Conservation (phyloP, 495 filamentous ascomycete genomes). For the Hypoxylon trugodes region DNA sequence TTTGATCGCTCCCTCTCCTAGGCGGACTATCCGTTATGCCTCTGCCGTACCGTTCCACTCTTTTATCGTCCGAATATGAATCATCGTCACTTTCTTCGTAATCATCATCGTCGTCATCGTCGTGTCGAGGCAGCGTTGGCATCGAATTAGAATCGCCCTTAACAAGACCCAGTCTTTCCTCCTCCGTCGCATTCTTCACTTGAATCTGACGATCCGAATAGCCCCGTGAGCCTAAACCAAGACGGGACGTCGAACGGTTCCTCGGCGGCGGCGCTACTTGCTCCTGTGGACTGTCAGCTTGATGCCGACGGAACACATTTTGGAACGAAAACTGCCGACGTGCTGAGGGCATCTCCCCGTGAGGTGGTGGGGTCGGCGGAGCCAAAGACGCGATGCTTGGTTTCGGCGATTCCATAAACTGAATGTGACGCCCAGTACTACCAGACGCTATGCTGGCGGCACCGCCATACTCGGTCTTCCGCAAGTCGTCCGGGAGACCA, state of each 20-base stretch:
- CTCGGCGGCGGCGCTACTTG: slow-evolving; percentile 34
- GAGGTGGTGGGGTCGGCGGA: slow-evolving; percentile 61
- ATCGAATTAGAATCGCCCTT: slow-evolving; percentile 69
- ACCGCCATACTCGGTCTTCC: slow-evolving; percentile 51
- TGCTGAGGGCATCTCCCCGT: slow-evolving; percentile 49
- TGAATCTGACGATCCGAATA: slow-evolving; percentile 53
- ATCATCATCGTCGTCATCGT: slow-evolving; percentile 42
- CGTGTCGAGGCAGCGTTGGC: slow-evolving; percentile 51
- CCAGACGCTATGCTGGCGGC: slow-evolving; percentile 46
- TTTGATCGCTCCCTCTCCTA: slow-evolving; percentile 32
- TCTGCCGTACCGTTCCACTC: slow-evolving; percentile 46
- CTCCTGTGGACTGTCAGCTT: slow-evolving; percentile 47
- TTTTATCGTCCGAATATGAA: slow-evolving; percentile 48
- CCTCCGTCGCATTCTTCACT: slow-evolving; percentile 74
- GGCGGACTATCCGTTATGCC: slow-evolving; percentile 50
- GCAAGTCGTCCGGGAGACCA: slow-evolving; percentile 31
- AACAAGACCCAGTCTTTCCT: slow-evolving; percentile 88
- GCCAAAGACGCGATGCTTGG: slow-evolving; percentile 40
- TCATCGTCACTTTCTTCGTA: slow-evolving; percentile 46
- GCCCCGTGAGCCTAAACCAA: slow-evolving; percentile 58
- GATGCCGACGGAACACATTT: slow-evolving; percentile 70
- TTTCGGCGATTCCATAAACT: slow-evolving; percentile 47
- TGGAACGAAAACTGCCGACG: slow-evolving; percentile 92
- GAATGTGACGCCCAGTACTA: slow-evolving; percentile 49
- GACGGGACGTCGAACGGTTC: slow-evolving; percentile 43